Evolutionary conservation across 345 rosid species (phyloP).

Genomic region (Kernera saxatilis): DNA sequence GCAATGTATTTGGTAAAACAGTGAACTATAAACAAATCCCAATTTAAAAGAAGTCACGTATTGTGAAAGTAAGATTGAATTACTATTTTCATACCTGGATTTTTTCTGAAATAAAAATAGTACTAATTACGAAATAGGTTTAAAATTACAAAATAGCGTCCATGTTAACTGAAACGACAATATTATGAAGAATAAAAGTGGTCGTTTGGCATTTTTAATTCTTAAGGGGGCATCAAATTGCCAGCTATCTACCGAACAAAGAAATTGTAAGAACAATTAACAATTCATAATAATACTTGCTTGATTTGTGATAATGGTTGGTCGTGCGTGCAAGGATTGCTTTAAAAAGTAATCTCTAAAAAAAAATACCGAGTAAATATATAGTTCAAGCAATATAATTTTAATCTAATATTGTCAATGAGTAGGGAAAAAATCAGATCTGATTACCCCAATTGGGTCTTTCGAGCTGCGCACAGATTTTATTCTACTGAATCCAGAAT

Average conservation of each 20-base stretch:
- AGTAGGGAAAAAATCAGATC: slow-evolving; percentile 6
- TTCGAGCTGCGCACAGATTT: slow-evolving; percentile 26
- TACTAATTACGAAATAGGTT: not conserved
- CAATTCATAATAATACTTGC: slow-evolving; percentile 1
- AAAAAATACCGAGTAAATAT: slow-evolving; percentile 6
- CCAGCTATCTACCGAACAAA: slow-evolving; percentile 34
- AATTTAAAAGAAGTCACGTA: no score
- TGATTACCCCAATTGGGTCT: slow-evolving; percentile 19
- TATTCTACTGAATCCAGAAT: slow-evolving; percentile 16
- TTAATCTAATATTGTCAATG: not conserved
- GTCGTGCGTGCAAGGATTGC: slow-evolving; percentile 38
- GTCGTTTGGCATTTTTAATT: slow-evolving; percentile 7
- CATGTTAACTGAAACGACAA: slow-evolving; percentile 31
- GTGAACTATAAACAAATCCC: no score
- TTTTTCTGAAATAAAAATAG: not conserved
- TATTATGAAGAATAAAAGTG: not conserved
- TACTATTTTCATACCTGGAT: not conserved
- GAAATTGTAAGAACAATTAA: not conserved
- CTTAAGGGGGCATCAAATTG: slow-evolving; percentile 19
- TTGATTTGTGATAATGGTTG: slow-evolving; percentile 21
- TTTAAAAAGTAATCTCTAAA: not conserved
- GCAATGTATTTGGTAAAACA: no score
- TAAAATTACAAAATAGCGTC: slow-evolving; percentile 2
- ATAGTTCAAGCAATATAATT: slow-evolving; percentile 16
- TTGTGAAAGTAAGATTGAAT: no score